Evolutionary conservation across 1,284 basidiomycete species (phyloP).

Genomic region (Polyporus tsugae): DNA sequence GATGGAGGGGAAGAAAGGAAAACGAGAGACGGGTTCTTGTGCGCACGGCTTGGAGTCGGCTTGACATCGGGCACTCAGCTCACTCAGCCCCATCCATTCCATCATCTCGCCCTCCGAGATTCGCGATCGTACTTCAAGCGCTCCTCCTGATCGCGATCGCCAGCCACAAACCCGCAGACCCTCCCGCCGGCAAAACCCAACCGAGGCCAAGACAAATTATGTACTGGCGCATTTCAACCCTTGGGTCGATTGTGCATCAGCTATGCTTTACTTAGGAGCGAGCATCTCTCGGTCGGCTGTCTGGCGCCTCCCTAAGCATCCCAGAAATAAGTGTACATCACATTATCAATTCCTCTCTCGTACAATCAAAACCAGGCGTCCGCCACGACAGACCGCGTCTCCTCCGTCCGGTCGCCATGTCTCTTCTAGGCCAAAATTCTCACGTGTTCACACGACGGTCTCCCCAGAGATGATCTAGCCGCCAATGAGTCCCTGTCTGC

Average conservation of each 20-base stretch:
- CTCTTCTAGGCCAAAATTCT: neutral
- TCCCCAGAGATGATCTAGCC: conserved; percentile 46
- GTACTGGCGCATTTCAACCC: neutral
- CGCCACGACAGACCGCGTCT: neutral
- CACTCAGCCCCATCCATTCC: neutral
- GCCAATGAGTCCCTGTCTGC: conserved; percentile 14
- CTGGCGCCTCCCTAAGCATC: neutral
- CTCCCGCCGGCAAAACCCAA: neutral
- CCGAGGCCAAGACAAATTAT: neutral
- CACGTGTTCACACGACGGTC: conserved; percentile 40
- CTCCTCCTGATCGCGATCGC: conserved; percentile 3
- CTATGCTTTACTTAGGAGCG: neutral
- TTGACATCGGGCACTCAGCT: neutral
- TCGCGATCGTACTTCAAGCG: conserved; percentile 8
- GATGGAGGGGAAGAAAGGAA: neutral
- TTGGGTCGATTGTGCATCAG: neutral
- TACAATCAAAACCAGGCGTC: conserved; percentile 9
- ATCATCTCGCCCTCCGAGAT: conserved; percentile 11
- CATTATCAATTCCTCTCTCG: conserved; percentile 2
- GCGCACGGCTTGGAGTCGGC: neutral
- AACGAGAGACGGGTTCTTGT: neutral
- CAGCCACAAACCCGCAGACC: conserved; percentile 1
- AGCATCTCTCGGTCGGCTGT: neutral
- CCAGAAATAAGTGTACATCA: conserved; percentile 7
- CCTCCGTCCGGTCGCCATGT: neutral